Evolutionary conservation across 108 stramenopile genomes (phyloP).

Genomic region (Cyclotella sp.): DNA sequence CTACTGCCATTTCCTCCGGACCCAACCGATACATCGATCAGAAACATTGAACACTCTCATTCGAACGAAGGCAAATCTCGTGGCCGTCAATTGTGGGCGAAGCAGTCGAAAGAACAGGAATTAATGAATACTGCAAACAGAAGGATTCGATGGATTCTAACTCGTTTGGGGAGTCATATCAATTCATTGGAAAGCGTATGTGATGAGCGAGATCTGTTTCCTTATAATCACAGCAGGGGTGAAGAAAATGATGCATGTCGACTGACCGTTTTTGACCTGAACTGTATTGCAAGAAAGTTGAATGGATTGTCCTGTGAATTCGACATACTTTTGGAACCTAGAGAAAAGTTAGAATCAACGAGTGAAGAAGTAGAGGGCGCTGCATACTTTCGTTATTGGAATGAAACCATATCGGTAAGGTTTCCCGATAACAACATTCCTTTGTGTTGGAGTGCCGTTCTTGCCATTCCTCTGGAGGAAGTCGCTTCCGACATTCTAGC

Average conservation of each 20-base stretch:
- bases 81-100: constrained; percentile 3
- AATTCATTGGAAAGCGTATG: not conserved
- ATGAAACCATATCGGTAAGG: not conserved
- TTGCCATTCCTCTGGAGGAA: not conserved
- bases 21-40: not conserved
- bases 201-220: not conserved
- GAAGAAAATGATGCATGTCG: not conserved
- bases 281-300: too few species aligned
- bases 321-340: too few species aligned
- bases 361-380: not conserved
- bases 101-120: constrained; percentile 3
- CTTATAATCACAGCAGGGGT: not conserved
- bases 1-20: constrained; percentile 16
- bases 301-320: too few species aligned
- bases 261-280: too few species aligned
- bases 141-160: constrained; percentile 4
- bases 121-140: constrained; percentile 3
- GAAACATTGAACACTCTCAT: not conserved
- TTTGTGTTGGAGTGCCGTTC: not conserved
- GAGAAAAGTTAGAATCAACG: too few species aligned
- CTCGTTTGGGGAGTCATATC: not conserved
- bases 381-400: not conserved
- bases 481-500: constrained; percentile 3
- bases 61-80: not conserved
- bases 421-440: not conserved